Evolutionary conservation across 208 protist species (phyloP), one percentile per base, ranked within the genome.

Genomic region (Kentomonas sorsogonicus): DNA sequence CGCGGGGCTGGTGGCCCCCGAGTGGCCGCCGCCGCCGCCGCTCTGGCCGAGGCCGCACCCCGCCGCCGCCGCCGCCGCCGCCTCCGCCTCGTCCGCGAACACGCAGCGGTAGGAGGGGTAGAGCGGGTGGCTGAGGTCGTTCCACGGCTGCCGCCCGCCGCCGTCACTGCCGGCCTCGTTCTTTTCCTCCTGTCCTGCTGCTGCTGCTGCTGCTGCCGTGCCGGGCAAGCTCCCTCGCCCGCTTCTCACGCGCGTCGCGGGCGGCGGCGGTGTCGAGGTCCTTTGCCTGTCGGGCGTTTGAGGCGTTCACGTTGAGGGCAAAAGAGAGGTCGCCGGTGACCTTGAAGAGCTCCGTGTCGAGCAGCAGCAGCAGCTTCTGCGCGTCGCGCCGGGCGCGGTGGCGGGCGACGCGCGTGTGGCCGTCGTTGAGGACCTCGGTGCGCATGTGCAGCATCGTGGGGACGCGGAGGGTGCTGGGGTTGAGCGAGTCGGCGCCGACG

Each of bases 281-380:
- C 53, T 71, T 65, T 13, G 79, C 82, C 77, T 93, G 79, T 1
- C 77, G 79, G 22, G 74, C 47, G 48, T 93, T 79, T 13, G 79
- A 81, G 1, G 74, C 66, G 54, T 86, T 88, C 44, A 79, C 74
- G 10, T 61, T 52, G 30, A 89, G 62, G 5, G 85, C 85, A 60
- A 95, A 91, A 41, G 85, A 64, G 16, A 80, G 77, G 74, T 95
- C 89, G 16, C 69, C 73, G 2, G 76, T 77, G 26, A 89, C 51
- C 31, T 81, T 64, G 50, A 85, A 95, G 11, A 93, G 71, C 67
- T 91, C 72, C 39, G 69, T 70, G 53, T 95, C 89, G 39, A 90
- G 67, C 3, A 74, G 53, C 9, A 95, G 76, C 18, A 95, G 72
- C 36, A 85, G 74, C 44, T 78, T 76, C 64, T 95, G 84, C 6